A percentile compares a stretch with the other conserved stretches of the same genome.
These are phyloP conservation scores for Nicotiana tomentosiformis DNA, from an alignment of 257 asterid genomes.

Conservation along the genomic window DNA sequence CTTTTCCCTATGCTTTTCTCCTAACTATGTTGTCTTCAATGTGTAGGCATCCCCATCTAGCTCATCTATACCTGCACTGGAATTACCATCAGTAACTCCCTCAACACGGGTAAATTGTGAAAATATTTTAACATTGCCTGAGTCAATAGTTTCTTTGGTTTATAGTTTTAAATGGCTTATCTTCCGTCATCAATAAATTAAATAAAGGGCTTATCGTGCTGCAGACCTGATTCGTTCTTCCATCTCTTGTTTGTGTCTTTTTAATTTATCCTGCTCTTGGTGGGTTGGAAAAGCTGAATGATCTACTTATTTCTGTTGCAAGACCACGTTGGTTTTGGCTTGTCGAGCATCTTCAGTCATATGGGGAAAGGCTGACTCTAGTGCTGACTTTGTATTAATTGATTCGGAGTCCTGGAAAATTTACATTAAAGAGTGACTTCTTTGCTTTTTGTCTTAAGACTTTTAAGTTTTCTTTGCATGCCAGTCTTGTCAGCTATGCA, in stretches of 20 bases:
- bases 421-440: background rate
- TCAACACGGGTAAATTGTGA: slow-evolving; percentile 48
- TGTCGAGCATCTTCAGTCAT: background rate
- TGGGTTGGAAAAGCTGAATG: background rate
- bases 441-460: background rate
- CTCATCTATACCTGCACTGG: slow-evolving; percentile 53
- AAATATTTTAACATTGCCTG: slow-evolving; percentile 8
- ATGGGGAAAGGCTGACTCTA: background rate
- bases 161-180: slow-evolving; percentile 1
- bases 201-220: background rate
- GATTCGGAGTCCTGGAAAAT: background rate
- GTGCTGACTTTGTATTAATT: background rate
- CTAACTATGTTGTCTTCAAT: slow-evolving; percentile 12
- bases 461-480: background rate
- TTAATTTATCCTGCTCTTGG: background rate
- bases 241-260: slow-evolving; percentile 1
- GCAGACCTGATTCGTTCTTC: background rate
- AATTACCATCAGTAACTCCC: slow-evolving; percentile 50
- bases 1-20: background rate
- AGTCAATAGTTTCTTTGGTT: slow-evolving; percentile 2
- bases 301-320: background rate
- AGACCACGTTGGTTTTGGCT: background rate
- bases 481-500: background rate
- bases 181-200: too few relatives aligned
- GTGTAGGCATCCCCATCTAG: slow-evolving; percentile 52